Conservation (phyloP, 148 eudicot genomes). For the Vaccinium myrtillus region DNA sequence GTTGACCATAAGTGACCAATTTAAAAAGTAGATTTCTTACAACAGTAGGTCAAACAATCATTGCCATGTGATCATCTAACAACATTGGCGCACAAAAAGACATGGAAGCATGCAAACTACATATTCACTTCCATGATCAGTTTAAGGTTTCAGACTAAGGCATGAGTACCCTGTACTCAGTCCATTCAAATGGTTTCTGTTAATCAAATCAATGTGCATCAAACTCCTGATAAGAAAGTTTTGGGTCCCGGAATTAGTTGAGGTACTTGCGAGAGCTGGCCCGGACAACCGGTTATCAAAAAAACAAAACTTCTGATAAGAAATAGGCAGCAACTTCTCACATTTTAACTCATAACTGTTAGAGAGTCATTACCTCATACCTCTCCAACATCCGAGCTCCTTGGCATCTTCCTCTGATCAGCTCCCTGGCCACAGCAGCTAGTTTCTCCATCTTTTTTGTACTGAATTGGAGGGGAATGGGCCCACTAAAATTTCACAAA, state of each 20-base stretch:
- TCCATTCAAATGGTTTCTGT: neutral
- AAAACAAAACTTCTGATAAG: too few species aligned
- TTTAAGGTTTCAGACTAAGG: neutral
- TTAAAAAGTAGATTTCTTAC: neutral
- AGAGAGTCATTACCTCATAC: slow-evolving; percentile 14
- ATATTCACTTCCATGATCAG: neutral
- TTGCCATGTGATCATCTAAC: neutral
- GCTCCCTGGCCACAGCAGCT: slow-evolving; percentile 29
- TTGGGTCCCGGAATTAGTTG: too few species aligned
- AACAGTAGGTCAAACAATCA: neutral
- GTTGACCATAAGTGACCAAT: neutral
- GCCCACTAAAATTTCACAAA: slow-evolving; percentile 65
- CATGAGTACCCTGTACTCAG: neutral
- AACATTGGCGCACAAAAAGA: neutral
- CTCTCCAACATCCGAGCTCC: slow-evolving; percentile 14
- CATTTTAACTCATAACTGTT: neutral
- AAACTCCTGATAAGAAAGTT: too few species aligned
- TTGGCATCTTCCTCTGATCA: slow-evolving; percentile 19
- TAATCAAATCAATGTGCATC: neutral
- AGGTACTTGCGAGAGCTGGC: too few species aligned
- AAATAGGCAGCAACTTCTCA: neutral
- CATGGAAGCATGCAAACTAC: slow-evolving; percentile 11
- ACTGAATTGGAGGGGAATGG: slow-evolving; percentile 56
- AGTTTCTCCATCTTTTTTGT: slow-evolving; percentile 33
- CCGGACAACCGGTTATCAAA: too few species aligned